phyloP scores from a whole-genome alignment of 208 protist genomes.

The Leishmania lainsoni region DNA sequence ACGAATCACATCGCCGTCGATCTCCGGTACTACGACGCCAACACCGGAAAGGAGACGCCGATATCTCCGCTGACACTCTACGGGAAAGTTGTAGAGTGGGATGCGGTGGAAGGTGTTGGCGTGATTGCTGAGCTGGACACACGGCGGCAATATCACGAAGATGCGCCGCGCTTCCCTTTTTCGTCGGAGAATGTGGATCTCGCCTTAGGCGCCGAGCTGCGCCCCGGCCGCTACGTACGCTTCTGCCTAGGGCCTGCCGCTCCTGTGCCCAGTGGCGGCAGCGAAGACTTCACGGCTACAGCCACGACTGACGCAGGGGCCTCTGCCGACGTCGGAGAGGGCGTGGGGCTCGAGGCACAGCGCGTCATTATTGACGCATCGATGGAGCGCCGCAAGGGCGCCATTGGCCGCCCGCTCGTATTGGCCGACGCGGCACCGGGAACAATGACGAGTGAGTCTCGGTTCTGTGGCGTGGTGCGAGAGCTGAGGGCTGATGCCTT shows the following conservation, averaged over 20 bases:
- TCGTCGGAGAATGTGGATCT: conserved; percentile 60
- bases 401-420: conserved; percentile 12
- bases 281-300: background rate
- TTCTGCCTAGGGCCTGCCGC: conserved; percentile 55
- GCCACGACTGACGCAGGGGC: background rate
- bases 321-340: conserved; percentile 7
- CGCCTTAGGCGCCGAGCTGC: conserved; percentile 22
- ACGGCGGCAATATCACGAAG: conserved; percentile 44
- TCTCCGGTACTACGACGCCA: conserved; percentile 49
- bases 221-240: conserved; percentile 58
- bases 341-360: conserved; percentile 5
- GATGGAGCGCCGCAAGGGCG: conserved; percentile 35
- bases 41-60: conserved; percentile 40
- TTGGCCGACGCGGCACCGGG: conserved; percentile 13
- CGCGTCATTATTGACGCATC: conserved; percentile 57
- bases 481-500: conserved; percentile 47
- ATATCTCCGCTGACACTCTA: conserved; percentile 50
- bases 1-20: conserved; percentile 35
- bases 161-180: conserved; percentile 58
- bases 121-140: conserved; percentile 75
- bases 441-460: conserved; percentile 24
- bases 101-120: conserved; percentile 43
- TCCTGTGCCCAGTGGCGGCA: conserved; percentile 14
- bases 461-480: conserved; percentile 58
- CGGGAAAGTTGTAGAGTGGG: conserved; percentile 65